Percentiles rank a stretch among this genome's conserved stretches.
These are phyloP conservation scores for Ilex paraguariensis DNA, from an alignment of 305 asterid genomes.

Conservation along the genomic window DNA sequence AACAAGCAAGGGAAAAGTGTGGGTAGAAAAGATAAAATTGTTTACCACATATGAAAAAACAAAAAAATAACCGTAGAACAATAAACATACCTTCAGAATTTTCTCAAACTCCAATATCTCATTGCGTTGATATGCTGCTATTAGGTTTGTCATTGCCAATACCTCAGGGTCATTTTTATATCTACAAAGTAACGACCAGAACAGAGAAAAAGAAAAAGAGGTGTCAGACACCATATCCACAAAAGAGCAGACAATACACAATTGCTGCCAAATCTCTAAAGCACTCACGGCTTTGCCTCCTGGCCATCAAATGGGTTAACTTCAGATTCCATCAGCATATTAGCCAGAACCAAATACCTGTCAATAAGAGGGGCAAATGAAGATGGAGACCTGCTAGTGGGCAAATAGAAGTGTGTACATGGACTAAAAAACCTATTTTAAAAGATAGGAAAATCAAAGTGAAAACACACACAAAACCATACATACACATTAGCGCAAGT, in stretches of 20 bases:
- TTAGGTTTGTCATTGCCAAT: constrained; percentile 94
- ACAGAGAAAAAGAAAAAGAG: constrained; percentile 15
- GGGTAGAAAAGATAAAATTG: background rate
- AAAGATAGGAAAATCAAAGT: too few relatives aligned
- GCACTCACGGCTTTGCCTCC: constrained; percentile 96
- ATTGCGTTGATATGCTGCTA: constrained; percentile 94
- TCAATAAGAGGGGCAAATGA: constrained; percentile 12
- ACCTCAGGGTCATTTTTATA: constrained; percentile 97
- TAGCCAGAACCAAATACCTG: constrained; percentile 97
- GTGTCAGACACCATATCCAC: too few relatives aligned
- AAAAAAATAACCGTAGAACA: background rate
- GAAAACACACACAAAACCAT: background rate
- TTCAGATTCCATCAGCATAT: constrained; percentile 97
- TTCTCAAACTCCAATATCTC: constrained; percentile 95
- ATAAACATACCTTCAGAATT: constrained; percentile 69
- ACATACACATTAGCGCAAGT: background rate
- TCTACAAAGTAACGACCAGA: constrained; percentile 34
- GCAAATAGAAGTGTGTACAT: too few relatives aligned
- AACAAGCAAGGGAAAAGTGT: background rate
- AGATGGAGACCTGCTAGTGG: too few relatives aligned
- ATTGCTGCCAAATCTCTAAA: background rate
- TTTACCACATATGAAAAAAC: too few relatives aligned
- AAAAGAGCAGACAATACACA: too few relatives aligned
- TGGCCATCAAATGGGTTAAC: constrained; percentile 99
- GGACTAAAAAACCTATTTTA: too few relatives aligned